A percentile compares a stretch with the other conserved stretches of the same genome.
phyloP scores from a whole-genome alignment of 495 filamentous ascomycete species.

The Penicillium daleae region DNA sequence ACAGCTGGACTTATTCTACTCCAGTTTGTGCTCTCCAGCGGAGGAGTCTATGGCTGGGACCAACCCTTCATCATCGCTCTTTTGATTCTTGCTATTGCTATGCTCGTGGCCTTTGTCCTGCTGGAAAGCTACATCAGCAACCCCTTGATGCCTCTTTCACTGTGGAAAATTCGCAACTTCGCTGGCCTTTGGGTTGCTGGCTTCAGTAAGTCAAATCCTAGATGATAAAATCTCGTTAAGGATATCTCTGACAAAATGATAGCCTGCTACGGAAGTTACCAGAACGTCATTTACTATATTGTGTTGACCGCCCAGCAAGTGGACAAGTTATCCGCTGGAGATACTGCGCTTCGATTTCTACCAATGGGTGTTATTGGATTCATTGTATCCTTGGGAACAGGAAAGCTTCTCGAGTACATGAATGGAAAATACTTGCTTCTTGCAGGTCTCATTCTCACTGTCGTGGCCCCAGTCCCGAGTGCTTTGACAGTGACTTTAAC shows the following conservation, averaged over 20 bases:
- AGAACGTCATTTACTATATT: slow-evolving; percentile 47
- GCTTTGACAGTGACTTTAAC: slow-evolving; percentile 33
- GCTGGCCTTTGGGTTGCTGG: slow-evolving; percentile 44
- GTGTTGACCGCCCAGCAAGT: slow-evolving; percentile 43
- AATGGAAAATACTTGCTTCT: slow-evolving; percentile 43
- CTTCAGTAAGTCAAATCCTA: slow-evolving; percentile 37
- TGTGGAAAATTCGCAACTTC: slow-evolving; percentile 45
- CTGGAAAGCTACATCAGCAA: slow-evolving; percentile 38
- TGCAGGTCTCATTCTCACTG: slow-evolving; percentile 33
- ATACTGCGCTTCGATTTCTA: slow-evolving; percentile 41
- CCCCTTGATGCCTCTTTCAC: slow-evolving; percentile 39
- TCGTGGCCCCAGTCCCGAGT: slow-evolving; percentile 40
- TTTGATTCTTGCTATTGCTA: slow-evolving; percentile 42
- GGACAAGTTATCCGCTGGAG: slow-evolving; percentile 35
- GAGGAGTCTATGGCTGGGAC: slow-evolving; percentile 49
- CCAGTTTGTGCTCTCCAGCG: slow-evolving; percentile 44
- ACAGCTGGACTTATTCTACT: slow-evolving; percentile 41
- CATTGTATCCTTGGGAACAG: slow-evolving; percentile 40
- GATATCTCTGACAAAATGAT: slow-evolving; percentile 18
- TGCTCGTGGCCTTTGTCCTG: slow-evolving; percentile 44
- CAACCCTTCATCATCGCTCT: slow-evolving; percentile 51
- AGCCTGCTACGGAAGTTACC: slow-evolving; percentile 46
- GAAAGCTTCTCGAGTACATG: slow-evolving; percentile 40
- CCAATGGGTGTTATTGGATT: slow-evolving; percentile 44
- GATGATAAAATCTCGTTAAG: no score